These are phyloP conservation scores for Aspergillus awamori DNA, from an alignment of 2,329 filamentous ascomycete species.

Conservation along the genomic window DNA sequence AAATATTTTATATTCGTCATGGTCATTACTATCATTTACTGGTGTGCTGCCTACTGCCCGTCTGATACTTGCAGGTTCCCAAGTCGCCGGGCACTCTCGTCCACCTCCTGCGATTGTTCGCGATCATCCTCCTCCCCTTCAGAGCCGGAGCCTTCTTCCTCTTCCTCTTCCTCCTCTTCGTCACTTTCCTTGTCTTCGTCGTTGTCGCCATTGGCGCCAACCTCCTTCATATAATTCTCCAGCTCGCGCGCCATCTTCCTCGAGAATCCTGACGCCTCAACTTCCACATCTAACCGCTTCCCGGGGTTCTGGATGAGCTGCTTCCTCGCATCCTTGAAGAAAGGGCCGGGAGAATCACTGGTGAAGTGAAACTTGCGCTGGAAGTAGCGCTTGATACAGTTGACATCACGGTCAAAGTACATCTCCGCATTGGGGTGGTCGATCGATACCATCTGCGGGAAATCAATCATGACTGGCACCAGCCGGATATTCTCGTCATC, in stretches of 20 bases:
- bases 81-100: conserved; percentile 26
- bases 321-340: conserved; percentile 82
- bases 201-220: conserved; percentile 55
- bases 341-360: conserved; percentile 78
- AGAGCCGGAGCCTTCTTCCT: not conserved
- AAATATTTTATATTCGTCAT: conserved; percentile 18
- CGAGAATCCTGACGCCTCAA: conserved; percentile 91
- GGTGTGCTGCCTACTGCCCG: conserved; percentile 17
- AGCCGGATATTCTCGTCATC: conserved; percentile 54
- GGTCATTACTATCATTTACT: conserved; percentile 32
- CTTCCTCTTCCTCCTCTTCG: conserved; percentile 24
- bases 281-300: conserved; percentile 78
- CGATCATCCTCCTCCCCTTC: conserved; percentile 32
- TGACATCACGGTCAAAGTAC: conserved; percentile 96
- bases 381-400: conserved; percentile 95
- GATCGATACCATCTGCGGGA: conserved; percentile 96
- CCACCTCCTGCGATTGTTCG: conserved; percentile 17
- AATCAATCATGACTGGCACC: conserved; percentile 89
- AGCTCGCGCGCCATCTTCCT: conserved; percentile 96
- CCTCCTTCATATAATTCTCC: conserved; percentile 81
- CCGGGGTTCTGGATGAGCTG: conserved; percentile 63
- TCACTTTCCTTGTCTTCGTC: conserved; percentile 33
- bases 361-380: conserved; percentile 84
- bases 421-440: conserved; percentile 92
- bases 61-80: conserved; percentile 38